Base-by-base conservation (phyloP, 805 yeast species). In the Yarrowia sp. region DNA sequence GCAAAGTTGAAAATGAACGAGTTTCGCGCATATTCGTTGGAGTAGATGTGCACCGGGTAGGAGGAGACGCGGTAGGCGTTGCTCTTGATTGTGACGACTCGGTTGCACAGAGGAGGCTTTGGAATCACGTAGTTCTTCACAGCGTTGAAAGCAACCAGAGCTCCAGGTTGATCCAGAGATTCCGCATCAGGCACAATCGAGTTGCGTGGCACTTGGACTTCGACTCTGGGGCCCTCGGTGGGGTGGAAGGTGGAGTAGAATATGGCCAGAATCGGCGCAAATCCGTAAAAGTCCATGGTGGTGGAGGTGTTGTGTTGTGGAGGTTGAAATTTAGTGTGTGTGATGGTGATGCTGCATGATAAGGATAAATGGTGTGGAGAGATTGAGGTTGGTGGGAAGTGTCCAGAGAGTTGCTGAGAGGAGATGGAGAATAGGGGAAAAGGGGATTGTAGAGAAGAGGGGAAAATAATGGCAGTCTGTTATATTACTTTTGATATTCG, bases 191-290 rank as follows among this genome's bases (percentile, higher is more conserved):
- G 82, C 8, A 81, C 82, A 33, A 87, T 85, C 4, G 90, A 81
- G 7, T 92, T 91, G 46, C 87, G 86, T 2, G 99, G 99, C 0
- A 92, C 96, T 76, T 95, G 97, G 73, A 90, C 90, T 6, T 90
- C 84, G 7, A 94, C 93, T 77, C 92, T 92, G 0, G 98, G 89
- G 1, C 99, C 99, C 74, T 92, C 97, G 0, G 95, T 90, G 0
- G 98, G 98, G 73, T 95, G 98, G 78, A 95, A 95, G 0, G 91
- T 91, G 0, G 97, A 87, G 76, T 91, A 95, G 76, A 95, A 93
- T 53, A 92, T 81, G 1, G 97, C 95, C 68, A 86, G 82, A 17
- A 95, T 92, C n/a, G 96, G 97, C 8, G 88, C 89, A 74, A 93
- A 92, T 20, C 97, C 97, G 39, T 39, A 33, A 24, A 40, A 66